phyloP scores from a whole-genome alignment of 257 asterid species.

The Nicotiana otophora region DNA sequence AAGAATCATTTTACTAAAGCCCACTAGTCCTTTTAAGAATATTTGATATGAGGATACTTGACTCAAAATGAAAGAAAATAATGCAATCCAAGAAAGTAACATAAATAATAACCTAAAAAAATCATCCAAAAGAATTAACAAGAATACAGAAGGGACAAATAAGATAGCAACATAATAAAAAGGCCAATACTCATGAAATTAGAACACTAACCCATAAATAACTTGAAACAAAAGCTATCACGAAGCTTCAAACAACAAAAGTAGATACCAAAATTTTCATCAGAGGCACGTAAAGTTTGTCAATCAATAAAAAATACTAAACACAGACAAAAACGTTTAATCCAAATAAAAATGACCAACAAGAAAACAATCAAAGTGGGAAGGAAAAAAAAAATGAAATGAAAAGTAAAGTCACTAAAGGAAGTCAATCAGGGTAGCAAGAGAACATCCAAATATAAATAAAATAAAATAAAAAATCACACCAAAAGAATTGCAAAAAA shows the following conservation, averaged over 20 bases:
- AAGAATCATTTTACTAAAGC: neutral
- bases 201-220: neutral
- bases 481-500: neutral
- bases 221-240: neutral
- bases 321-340: neutral
- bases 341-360: neutral
- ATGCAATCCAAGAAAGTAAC: neutral
- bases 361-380: neutral
- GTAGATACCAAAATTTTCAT: constrained; percentile 4
- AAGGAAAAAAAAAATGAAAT: neutral
- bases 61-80: neutral
- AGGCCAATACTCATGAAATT: neutral
- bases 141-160: neutral
- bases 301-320: neutral
- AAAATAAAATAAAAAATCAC: too few relatives aligned
- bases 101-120: neutral
- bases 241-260: neutral
- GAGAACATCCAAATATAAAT: neutral
- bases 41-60: neutral
- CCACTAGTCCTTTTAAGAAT: neutral
- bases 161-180: neutral
- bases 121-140: neutral
- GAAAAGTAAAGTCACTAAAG: neutral
- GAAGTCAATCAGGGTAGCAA: neutral
- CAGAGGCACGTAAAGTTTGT: neutral